Percentiles rank a stretch among this genome's conserved stretches.
Conservation (phyloP, 331 rosid species). For the Malus hybrid region DNA sequence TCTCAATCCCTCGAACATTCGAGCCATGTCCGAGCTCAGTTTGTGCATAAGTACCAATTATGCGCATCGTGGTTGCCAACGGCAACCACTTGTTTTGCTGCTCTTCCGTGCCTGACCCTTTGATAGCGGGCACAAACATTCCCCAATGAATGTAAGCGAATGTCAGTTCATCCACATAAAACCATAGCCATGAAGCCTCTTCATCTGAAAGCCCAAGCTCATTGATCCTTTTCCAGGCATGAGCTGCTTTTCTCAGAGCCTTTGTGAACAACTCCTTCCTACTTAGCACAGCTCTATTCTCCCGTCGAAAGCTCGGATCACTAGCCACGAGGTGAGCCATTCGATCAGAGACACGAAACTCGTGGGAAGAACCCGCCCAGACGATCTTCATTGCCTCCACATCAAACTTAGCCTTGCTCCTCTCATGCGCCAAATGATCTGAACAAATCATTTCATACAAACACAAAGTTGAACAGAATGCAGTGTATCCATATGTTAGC, state of each 20-base stretch:
- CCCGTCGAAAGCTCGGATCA: constrained; percentile 80
- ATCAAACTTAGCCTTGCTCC: constrained; percentile 63
- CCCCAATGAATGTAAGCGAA: constrained; percentile 94
- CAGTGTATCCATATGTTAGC: too few relatives aligned
- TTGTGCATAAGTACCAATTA: constrained; percentile 93
- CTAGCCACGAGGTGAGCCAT: constrained; percentile 71
- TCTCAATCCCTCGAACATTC: constrained; percentile 93
- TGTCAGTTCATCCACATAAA: constrained; percentile 66
- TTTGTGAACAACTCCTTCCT: constrained; percentile 75
- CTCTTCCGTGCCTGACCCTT: constrained; percentile 83
- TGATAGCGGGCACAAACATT: constrained; percentile 80
- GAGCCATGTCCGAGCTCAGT: constrained; percentile 99
- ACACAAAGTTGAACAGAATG: background rate
- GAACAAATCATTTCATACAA: constrained; percentile 42
- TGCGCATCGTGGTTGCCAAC: constrained; percentile 71
- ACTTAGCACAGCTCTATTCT: constrained; percentile 37
- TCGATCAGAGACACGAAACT: constrained; percentile 53
- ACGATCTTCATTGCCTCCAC: constrained; percentile 71
- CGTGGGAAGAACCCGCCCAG: constrained; percentile 81
- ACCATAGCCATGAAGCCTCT: constrained; percentile 64
- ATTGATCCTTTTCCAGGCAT: constrained; percentile 68
- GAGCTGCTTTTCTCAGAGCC: constrained; percentile 64
- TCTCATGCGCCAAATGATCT: constrained; percentile 65
- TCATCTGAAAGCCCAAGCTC: constrained; percentile 76
- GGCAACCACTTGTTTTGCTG: constrained; percentile 85